Evolutionary conservation across 306 rosid species (phyloP).

Genomic region (Sicyos edulis): DNA sequence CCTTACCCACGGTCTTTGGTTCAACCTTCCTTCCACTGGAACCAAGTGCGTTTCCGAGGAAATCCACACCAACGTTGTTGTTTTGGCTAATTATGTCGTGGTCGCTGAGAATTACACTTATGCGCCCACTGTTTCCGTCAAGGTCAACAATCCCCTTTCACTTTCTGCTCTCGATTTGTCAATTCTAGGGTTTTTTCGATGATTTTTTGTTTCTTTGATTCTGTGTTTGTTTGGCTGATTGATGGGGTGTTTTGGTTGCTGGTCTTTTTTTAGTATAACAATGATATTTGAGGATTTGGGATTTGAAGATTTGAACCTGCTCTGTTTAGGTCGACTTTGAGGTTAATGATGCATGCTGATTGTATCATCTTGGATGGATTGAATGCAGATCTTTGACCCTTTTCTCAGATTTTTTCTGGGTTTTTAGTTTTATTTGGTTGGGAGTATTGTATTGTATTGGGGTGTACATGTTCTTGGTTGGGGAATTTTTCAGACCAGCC

Average conservation of each 20-base stretch:
- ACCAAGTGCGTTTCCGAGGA: constrained; percentile 94
- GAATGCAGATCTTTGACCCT: neutral
- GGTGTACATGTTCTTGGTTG: too few species aligned
- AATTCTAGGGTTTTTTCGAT: neutral
- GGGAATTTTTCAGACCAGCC: too few species aligned
- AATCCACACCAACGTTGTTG: constrained; percentile 82
- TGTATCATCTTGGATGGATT: neutral
- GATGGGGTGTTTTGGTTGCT: neutral
- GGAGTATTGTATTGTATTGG: too few species aligned
- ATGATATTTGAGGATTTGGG: too few species aligned
- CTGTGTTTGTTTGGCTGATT: neutral
- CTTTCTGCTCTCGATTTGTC: neutral
- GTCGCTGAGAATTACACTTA: constrained; percentile 38
- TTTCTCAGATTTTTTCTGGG: neutral
- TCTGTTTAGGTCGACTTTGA: too few species aligned
- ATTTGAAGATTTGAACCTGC: too few species aligned
- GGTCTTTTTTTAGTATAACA: neutral
- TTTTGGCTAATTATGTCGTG: constrained; percentile 72
- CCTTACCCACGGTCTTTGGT: constrained; percentile 41
- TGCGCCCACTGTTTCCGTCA: constrained; percentile 54
- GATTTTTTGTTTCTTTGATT: neutral
- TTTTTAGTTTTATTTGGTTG: too few species aligned
- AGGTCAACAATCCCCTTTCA: constrained; percentile 33
- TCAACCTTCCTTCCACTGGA: constrained; percentile 44
- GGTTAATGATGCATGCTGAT: too few species aligned